These are phyloP conservation scores for Lactarius hatsudake DNA, from an alignment of 768 basidiomycete genomes.

Conservation along the genomic window DNA sequence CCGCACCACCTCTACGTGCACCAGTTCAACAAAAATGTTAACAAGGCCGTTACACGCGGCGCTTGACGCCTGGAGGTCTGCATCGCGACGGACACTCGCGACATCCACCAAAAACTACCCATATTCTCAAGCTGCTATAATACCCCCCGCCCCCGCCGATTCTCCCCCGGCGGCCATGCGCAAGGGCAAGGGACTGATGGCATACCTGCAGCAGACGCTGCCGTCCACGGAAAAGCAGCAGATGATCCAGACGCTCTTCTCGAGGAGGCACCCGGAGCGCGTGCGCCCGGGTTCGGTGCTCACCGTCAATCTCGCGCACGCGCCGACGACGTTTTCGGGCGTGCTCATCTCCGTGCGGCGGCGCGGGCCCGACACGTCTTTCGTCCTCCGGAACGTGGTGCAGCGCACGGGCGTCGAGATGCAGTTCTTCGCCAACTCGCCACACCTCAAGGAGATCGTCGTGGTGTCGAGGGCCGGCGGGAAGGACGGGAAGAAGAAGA, in stretches of 20 bases:
- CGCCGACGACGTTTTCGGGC: constrained; percentile 83
- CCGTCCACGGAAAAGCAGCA: constrained; percentile 66
- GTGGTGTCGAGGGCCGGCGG: constrained; percentile 43
- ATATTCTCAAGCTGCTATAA: constrained; percentile 67
- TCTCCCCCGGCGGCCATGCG: constrained; percentile 47
- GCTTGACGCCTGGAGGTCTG: constrained; percentile 2
- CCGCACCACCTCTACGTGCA: background rate
- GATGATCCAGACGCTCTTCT: constrained; percentile 69
- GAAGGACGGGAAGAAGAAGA: constrained; percentile 15
- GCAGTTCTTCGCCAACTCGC: constrained; percentile 84
- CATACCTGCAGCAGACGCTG: constrained; percentile 62
- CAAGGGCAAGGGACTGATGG: constrained; percentile 76
- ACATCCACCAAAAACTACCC: constrained; percentile 45
- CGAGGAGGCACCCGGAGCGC: constrained; percentile 61
- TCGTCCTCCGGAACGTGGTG: constrained; percentile 85
- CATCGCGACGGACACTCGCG: constrained; percentile 8
- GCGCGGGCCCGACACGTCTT: constrained; percentile 83
- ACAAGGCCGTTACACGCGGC: constrained; percentile 5
- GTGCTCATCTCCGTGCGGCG: constrained; percentile 81
- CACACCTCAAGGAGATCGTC: constrained; percentile 84
- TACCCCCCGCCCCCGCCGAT: constrained; percentile 45
- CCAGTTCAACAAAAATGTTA: constrained; percentile 16
- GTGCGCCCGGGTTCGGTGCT: constrained; percentile 85
- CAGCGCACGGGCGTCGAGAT: constrained; percentile 91
- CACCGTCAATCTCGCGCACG: constrained; percentile 70